Base-by-base conservation (phyloP, 768 basidiomycete genomes). In the Termitomyces sp. region DNA sequence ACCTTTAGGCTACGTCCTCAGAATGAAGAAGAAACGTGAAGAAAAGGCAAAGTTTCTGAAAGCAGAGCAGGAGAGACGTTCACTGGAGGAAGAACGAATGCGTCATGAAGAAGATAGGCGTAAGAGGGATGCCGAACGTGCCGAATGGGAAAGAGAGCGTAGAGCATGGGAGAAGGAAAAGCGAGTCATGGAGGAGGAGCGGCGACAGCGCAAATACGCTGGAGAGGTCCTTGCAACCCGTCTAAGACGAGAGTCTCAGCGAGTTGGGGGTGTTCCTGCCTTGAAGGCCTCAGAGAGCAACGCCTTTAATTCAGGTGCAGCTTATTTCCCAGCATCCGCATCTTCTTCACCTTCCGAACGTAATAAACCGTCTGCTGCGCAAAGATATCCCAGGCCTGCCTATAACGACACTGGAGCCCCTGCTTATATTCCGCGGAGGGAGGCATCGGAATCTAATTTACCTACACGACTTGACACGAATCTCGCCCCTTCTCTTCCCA, bases 21-120 rank as follows among this genome's bases (percentile, higher is more conserved):
- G 86, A 53, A 80, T 80, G 68, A 86, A 84, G 74, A 86, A 85
- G 75, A 83, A 82, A 63, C 84, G 85, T 44, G 87, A 86, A 69
- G 83, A 88, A 70, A 87, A 87, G 73, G 85, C 84, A 44, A 79
- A 71, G 44, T 87, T 89, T 63, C 73, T 90, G 64, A 79, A 76
- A 46, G 78, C 78, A 68, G 82, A 88, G 63, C 79, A 81, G 60
- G 76, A 82, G 60, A 77, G 76, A 55, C 79, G 86, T 29, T 71
- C 72, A 37, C 70, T 73, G 49, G 79, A 80, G 62, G 76, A 76
- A 34, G 81, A 81, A 63, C 75, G 79, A 44, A 71, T 69, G 59
- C 68, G 64, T 51, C 74, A 79, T 59, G 78, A 79, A 44, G 74
- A 74, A 53, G 79, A 79, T 58, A 68, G 72, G 54, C 72, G 69